Evolutionary conservation across 495 filamentous ascomycete genomes (phyloP), one percentile per base, ranked within the genome.

Genomic region (Penicillium taxi): DNA sequence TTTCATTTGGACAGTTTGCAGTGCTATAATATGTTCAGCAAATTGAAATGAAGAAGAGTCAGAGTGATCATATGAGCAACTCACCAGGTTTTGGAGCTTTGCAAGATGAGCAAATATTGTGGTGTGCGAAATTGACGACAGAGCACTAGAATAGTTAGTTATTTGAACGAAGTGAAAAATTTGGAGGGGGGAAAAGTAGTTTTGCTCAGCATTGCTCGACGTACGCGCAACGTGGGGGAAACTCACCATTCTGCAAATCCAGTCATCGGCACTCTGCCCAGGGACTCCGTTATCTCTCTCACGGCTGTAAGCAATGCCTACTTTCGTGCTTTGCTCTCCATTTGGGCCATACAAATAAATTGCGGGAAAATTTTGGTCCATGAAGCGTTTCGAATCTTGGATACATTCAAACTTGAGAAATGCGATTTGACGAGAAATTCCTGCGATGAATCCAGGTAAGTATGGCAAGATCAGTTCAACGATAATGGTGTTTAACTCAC

Each of bases 51-150:
- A n/a, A n/a, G n/a, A n/a, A n/a, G n/a, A n/a, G n/a, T n/a, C n/a
- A n/a, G n/a, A n/a, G n/a, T n/a, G n/a, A n/a, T n/a, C n/a, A n/a
- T n/a, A n/a, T n/a, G n/a, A n/a, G n/a, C n/a, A 26, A 67, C 81
- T 45, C 63, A 88, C 85, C 77, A 33, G 77, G 74, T 44, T 77
- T 73, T 13, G 78, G 80, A 6, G 72, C 69, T 56, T 84, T 80
- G 58, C 86, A 93, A 17, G 81, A 74, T 49, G 80, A 86, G 57
- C 86, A 93, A 27, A 77, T 72, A 5, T 63, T 58, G 24, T 84
- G 77, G 21, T 77, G 74, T 0, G 82, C 67, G 41, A 77, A 90
- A 52, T 91, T 93, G 27, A 79, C 54, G 35, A 78, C 73, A 25
- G 73, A 66, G 53, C 86, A 90, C 86, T 91, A 36, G 1, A 19